phyloP scores from a whole-genome alignment of 1,139 yeast species.

The Pneumocystis murina region DNA sequence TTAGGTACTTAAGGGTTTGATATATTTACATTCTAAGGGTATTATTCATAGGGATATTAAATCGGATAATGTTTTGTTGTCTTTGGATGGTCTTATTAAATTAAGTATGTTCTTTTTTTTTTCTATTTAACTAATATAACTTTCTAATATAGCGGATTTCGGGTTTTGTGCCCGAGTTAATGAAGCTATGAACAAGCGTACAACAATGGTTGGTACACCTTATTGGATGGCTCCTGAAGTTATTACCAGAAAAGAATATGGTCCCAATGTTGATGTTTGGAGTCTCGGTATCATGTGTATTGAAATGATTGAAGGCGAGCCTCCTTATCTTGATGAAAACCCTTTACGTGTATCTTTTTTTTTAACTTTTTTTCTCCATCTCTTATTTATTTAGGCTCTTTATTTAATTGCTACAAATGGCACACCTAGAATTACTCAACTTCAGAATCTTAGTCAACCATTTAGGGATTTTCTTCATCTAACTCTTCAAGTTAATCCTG shows the following conservation, averaged over 20 bases:
- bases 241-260: conserved; percentile 83
- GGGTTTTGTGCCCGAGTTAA: conserved; percentile 94
- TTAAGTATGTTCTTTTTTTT: conserved; percentile 48
- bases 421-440: conserved; percentile 81
- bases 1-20: conserved; percentile 46
- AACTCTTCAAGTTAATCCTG: conserved; percentile 76
- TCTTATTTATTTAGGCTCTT: conserved; percentile 37
- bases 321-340: conserved; percentile 89
- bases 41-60: conserved; percentile 94
- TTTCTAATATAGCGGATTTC: conserved; percentile 23
- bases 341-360: conserved; percentile 36
- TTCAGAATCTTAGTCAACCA: conserved; percentile 56
- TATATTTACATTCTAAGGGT: conserved; percentile 80
- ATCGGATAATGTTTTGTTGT: conserved; percentile 76
- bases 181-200: conserved; percentile 70
- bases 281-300: conserved; percentile 93
- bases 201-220: conserved; percentile 99
- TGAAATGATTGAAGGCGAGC: conserved; percentile 98
- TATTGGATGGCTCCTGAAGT: conserved; percentile 99
- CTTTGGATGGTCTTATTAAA: conserved; percentile 76
- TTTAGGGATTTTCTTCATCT: conserved; percentile 58
- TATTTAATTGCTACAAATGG: conserved; percentile 92
- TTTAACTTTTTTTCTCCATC: conserved; percentile 19
- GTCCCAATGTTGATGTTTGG: conserved; percentile 96
- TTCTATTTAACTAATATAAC: not conserved